Evolutionary conservation across 129 eudicot species (phyloP).

Genomic region (Lonicera japonica): DNA sequence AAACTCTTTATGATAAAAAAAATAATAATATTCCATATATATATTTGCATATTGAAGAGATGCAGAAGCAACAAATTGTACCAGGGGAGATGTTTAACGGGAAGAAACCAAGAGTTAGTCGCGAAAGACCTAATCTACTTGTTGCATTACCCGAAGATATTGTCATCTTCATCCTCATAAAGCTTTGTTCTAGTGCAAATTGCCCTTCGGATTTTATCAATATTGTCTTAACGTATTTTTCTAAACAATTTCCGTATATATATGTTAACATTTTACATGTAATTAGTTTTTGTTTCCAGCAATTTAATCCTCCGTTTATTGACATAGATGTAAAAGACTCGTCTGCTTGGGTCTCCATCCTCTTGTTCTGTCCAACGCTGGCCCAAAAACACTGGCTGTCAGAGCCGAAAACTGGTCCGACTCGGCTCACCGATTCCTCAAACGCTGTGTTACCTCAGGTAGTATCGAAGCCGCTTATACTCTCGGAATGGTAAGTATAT

Average conservation of each 20-base stretch:
- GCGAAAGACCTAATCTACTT: constrained; percentile 4
- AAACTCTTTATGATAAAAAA: too few relatives aligned
- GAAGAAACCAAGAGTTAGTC: too few relatives aligned
- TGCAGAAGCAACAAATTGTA: too few relatives aligned
- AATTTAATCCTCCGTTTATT: constrained; percentile 3
- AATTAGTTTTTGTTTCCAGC: not conserved
- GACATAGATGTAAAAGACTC: constrained; percentile 30
- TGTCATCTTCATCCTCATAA: constrained; percentile 31
- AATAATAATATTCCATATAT: too few relatives aligned
- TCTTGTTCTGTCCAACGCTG: constrained; percentile 28
- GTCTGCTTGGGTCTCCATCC: constrained; percentile 21
- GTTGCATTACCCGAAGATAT: constrained; percentile 45
- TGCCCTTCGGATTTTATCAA: constrained; percentile 44
- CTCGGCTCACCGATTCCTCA: constrained; percentile 22
- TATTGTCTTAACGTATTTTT: constrained; percentile 37
- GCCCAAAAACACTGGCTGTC: constrained; percentile 20
- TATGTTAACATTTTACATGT: not conserved
- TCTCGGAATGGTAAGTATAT: constrained; percentile 39
- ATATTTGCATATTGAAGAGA: too few relatives aligned
- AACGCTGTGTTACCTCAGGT: constrained; percentile 32
- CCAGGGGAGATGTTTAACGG: too few relatives aligned
- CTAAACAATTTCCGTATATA: not conserved
- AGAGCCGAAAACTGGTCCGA: constrained; percentile 29
- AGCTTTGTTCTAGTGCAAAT: constrained; percentile 30
- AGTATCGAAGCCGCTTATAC: constrained; percentile 34